Evolutionary conservation across 2,329 filamentous ascomycete species (phyloP).

Genomic region (Microdochium paspali): DNA sequence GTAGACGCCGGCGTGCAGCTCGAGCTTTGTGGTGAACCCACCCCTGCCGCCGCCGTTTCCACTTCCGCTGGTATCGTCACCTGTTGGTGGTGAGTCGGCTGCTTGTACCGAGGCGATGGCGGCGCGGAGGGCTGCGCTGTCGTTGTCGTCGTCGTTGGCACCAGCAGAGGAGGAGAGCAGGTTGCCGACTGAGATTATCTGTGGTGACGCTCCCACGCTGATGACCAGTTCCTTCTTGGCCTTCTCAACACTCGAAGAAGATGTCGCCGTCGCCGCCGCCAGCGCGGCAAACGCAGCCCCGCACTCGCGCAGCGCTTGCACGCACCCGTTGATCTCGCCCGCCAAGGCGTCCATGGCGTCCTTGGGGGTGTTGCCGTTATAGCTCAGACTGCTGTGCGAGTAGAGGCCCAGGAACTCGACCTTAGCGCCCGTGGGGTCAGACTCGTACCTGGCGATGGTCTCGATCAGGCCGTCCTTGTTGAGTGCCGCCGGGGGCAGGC

Average conservation of each 20-base stretch:
- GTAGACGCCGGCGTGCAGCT: slow-evolving; percentile 59
- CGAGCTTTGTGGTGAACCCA: slow-evolving; percentile 24
- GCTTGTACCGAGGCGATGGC: not conserved
- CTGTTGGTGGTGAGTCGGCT: not conserved
- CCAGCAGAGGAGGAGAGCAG: slow-evolving; percentile 4
- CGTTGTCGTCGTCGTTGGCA: too few relatives aligned
- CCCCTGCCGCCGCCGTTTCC: accelerated
- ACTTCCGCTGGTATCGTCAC: too few relatives aligned
- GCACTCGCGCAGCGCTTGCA: slow-evolving; percentile 9
- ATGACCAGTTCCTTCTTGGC: slow-evolving; percentile 11
- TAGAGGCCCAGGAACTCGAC: slow-evolving; percentile 16
- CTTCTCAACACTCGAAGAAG: too few relatives aligned
- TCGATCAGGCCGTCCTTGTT: slow-evolving; percentile 26
- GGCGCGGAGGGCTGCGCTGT: not conserved
- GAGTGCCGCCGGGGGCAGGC: slow-evolving; percentile 34
- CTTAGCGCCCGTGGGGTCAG: not conserved
- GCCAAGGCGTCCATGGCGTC: slow-evolving; percentile 19
- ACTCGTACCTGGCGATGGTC: slow-evolving; percentile 17
- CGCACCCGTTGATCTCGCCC: slow-evolving; percentile 19
- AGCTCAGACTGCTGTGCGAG: slow-evolving; percentile 23
- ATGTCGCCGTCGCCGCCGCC: not conserved
- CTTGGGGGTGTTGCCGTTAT: slow-evolving; percentile 13
- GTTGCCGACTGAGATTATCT: slow-evolving; percentile 18
- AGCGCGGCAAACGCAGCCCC: slow-evolving; percentile 7
- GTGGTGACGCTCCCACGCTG: slow-evolving; percentile 22